phyloP scores from a whole-genome alignment of 1,284 basidiomycete species.

The Cutaneotrichosporon arboriforme region DNA sequence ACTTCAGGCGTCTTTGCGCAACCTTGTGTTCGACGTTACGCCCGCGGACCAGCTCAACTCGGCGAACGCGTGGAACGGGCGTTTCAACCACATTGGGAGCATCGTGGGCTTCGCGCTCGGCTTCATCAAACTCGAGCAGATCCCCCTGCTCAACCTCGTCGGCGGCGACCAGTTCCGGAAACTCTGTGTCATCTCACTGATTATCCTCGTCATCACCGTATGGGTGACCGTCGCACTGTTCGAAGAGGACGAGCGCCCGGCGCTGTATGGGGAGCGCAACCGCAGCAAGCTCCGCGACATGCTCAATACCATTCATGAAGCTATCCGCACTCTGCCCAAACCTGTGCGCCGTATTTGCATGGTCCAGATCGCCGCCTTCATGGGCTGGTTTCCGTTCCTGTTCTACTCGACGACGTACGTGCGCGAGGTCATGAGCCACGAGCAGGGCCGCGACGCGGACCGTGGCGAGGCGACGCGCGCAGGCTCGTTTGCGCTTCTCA shows the following conservation, averaged over 20 bases:
- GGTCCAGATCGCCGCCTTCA: slow-evolving; percentile 53
- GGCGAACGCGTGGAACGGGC: slow-evolving; percentile 97
- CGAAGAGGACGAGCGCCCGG: slow-evolving; percentile 63
- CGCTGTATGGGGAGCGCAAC: slow-evolving; percentile 42
- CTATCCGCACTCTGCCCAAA: slow-evolving; percentile 67
- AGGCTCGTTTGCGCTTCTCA: slow-evolving; percentile 82
- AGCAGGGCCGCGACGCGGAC: slow-evolving; percentile 65
- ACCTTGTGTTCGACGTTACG: slow-evolving; percentile 82
- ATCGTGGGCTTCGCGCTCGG: slow-evolving; percentile 87
- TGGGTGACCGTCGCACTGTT: slow-evolving; percentile 79
- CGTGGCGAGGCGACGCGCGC: slow-evolving; percentile 73
- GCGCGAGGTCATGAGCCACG: slow-evolving; percentile 80
- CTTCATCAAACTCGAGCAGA: slow-evolving; percentile 74
- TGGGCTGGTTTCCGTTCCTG: slow-evolving; percentile 80
- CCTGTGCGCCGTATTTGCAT: slow-evolving; percentile 82
- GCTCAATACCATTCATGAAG: slow-evolving; percentile 66
- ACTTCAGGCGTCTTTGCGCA: slow-evolving; percentile 84
- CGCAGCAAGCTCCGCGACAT: slow-evolving; percentile 55
- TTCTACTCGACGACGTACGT: slow-evolving; percentile 94
- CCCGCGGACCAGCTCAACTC: slow-evolving; percentile 79
- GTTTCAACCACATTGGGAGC: slow-evolving; percentile 92
- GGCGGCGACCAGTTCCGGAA: slow-evolving; percentile 94
- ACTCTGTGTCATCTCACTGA: slow-evolving; percentile 79
- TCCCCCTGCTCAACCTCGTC: slow-evolving; percentile 70
- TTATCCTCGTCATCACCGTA: slow-evolving; percentile 73